phyloP scores from a whole-genome alignment of 441 rosid genomes.

The Daphne laureola region DNA sequence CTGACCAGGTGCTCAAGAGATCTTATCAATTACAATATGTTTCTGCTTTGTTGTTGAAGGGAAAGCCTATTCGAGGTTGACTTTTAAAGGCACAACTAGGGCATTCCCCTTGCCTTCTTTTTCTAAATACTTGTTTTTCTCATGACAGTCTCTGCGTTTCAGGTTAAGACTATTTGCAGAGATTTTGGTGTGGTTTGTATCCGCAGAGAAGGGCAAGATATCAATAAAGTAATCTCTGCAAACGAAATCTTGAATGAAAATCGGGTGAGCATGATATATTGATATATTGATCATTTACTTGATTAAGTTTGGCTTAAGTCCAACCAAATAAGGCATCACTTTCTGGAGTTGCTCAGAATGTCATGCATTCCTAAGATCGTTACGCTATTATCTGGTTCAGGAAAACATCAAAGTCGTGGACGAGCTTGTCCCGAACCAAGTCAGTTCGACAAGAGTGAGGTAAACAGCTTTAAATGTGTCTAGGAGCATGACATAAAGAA shows the following conservation, averaged over 20 bases:
- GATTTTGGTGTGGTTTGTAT: slow-evolving; percentile 84
- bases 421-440: slow-evolving; percentile 61
- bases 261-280: slow-evolving; percentile 28
- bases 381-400: slow-evolving; percentile 16
- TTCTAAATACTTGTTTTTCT: not conserved
- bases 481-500: not conserved
- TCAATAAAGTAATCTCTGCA: slow-evolving; percentile 39
- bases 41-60: too few relatives aligned
- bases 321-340: too few relatives aligned
- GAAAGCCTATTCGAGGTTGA: too few relatives aligned
- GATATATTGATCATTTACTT: too few relatives aligned
- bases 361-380: too few relatives aligned
- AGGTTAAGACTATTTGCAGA: slow-evolving; percentile 59
- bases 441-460: slow-evolving; percentile 84
- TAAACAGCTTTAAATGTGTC: slow-evolving; percentile 6
- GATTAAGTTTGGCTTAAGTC: too few relatives aligned
- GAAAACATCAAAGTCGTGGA: slow-evolving; percentile 46
- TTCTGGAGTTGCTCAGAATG: too few relatives aligned
- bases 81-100: too few relatives aligned
- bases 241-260: slow-evolving; percentile 47
- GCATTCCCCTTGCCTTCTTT: too few relatives aligned
- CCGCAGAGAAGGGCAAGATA: slow-evolving; percentile 69
- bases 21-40: too few relatives aligned
- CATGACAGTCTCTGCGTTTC: slow-evolving; percentile 10
- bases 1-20: slow-evolving; percentile 48